Base-by-base conservation (phyloP, 2,329 filamentous ascomycete genomes). In the Cercospora berteroae region DNA sequence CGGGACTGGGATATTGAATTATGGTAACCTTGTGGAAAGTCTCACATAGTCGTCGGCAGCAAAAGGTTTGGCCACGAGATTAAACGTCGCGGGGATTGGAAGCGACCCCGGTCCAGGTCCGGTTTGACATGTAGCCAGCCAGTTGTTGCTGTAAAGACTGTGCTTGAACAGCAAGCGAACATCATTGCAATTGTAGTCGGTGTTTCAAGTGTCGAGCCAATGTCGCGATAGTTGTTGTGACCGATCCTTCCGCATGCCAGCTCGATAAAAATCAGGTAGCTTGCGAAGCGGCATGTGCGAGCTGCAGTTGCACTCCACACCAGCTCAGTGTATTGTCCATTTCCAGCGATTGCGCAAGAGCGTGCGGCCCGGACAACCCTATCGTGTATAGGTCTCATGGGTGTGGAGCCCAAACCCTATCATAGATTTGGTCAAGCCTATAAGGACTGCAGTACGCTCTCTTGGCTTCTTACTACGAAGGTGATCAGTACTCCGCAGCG, bases 291-390 rank as follows among this genome's bases (percentile, higher is more conserved):
- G 20, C 48, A 23, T 52, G 48, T 20, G 27, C 20, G 48, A 52
- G 48, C 48, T 57, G 55, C 55, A 33, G 55, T 57, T 57, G 55
- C 55, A 31, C 16, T 57, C 55, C 55, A 57, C 55, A 33, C 27
- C 12, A 57, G 55, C 27, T 57, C 55, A 57, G 27, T 57, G 55
- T 57, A 57, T n/a, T 57, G 55, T 33, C 55, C 29, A n/a, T 57
- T 57, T 27, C n/a, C 23, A 57, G 55, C 55, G 55, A 57, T 57
- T n/a, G 55, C 55, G 55, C 55, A 57, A 33, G 29, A 33, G 13
- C 27, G 55, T n/a, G 27, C 23, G 55, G 27, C 16, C 55, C 55
- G 55, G 27, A 13, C 18, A 57, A 57, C 55, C 55, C 29, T 57
- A 57, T 31, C 23, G 13, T 57, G 55, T 33, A 13, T 5, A 31